These are phyloP conservation scores for Eucalyptus tenuipes DNA, from an alignment of 345 rosid genomes.

Conservation along the genomic window DNA sequence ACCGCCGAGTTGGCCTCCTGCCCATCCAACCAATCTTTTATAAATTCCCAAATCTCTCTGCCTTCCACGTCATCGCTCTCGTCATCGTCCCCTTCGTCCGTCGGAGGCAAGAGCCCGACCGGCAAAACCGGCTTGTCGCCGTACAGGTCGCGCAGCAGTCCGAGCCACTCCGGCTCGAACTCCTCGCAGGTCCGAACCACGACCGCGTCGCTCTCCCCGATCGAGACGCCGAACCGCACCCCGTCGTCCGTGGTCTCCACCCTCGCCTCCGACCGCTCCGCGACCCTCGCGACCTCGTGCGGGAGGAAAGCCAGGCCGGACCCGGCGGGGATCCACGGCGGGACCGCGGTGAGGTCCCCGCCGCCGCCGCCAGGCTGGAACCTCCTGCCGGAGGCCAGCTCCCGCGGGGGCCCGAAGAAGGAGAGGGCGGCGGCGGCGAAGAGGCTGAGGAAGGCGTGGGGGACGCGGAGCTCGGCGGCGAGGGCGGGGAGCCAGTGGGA, in stretches of 20 bases:
- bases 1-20: slow-evolving; percentile 3
- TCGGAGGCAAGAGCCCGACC: slow-evolving; percentile 31
- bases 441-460: slow-evolving; percentile 3
- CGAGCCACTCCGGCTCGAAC: slow-evolving; percentile 38
- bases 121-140: slow-evolving; percentile 26
- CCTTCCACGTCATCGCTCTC: background rate
- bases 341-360: slow-evolving; percentile 6
- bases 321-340: slow-evolving; percentile 25
- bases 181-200: slow-evolving; percentile 28
- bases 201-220: slow-evolving; percentile 17
- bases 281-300: slow-evolving; percentile 6
- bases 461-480: background rate
- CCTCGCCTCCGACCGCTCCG: slow-evolving; percentile 5
- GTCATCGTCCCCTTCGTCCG: background rate
- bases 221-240: slow-evolving; percentile 2
- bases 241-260: background rate
- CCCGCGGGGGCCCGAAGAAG: slow-evolving; percentile 1
- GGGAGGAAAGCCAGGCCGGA: slow-evolving; percentile 7
- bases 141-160: slow-evolving; percentile 7
- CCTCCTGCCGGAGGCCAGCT: background rate
- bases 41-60: background rate
- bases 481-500: slow-evolving; percentile 15
- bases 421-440: slow-evolving; percentile 1
- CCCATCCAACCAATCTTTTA: slow-evolving; percentile 19
- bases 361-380: background rate